These are phyloP conservation scores for Nothophoma quercina DNA, from an alignment of 2,329 filamentous ascomycete genomes.

Conservation along the genomic window DNA sequence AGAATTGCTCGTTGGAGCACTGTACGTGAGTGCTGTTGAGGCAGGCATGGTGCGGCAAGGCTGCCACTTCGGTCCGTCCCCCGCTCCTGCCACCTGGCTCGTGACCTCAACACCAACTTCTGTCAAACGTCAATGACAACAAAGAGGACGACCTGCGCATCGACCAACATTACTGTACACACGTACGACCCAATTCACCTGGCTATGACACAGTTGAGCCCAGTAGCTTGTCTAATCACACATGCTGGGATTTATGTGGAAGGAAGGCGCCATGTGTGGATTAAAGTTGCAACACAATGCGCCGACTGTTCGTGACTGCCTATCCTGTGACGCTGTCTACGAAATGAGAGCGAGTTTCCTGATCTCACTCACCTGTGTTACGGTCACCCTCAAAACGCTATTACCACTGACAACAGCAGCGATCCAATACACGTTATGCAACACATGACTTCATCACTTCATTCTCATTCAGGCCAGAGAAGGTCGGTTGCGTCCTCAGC, in stretches of 20 bases:
- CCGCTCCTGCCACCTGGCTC: conserved; percentile 2
- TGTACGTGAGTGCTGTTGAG: background rate
- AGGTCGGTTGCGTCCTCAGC: background rate
- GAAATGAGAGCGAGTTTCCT: background rate
- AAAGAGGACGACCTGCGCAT: background rate
- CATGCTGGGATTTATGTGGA: conserved; percentile 3
- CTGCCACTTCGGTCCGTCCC: background rate
- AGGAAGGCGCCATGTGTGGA: conserved; percentile 16
- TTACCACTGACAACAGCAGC: background rate
- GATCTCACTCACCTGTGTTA: background rate
- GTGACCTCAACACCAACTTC: background rate
- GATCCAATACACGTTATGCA: background rate
- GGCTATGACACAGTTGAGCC: background rate
- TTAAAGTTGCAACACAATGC: conserved; percentile 2
- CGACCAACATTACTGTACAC: background rate
- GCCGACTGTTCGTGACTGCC: conserved; percentile 10
- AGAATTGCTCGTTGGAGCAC: background rate
- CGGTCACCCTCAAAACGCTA: conserved; percentile 2
- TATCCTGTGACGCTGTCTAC: background rate
- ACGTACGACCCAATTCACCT: background rate
- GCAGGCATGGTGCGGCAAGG: background rate
- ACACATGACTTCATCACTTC: conserved; percentile 1
- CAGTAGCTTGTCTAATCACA: conserved; percentile 3
- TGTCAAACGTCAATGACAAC: background rate
- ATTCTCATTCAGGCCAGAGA: background rate